phyloP scores from a whole-genome alignment of 371 early-diverging fungal genomes.

The Batrachochytrium dendrobatidis region DNA sequence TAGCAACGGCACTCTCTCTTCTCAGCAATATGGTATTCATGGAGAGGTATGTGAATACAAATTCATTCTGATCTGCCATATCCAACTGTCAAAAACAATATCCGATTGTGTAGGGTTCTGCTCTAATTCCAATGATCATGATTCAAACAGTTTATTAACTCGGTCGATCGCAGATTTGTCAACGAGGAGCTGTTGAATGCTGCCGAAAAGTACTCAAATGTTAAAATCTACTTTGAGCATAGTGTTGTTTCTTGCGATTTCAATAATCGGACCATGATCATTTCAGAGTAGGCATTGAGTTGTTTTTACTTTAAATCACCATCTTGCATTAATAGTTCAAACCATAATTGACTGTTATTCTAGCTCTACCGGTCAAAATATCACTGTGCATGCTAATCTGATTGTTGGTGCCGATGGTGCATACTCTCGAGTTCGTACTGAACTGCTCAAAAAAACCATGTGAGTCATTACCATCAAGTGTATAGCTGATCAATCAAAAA shows the following conservation, averaged over 20 bases:
- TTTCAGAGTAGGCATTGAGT: constrained; percentile 19
- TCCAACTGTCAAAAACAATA: no score
- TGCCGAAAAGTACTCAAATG: constrained; percentile 56
- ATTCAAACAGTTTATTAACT: constrained; percentile 74
- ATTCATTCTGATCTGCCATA: no score
- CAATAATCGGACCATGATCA: constrained; percentile 33
- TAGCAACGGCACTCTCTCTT: constrained; percentile 56
- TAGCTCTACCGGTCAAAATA: constrained; percentile 12
- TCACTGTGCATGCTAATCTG: constrained; percentile 56
- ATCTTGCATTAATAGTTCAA: background rate
- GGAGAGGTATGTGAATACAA: constrained; percentile 56
- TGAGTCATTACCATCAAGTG: constrained; percentile 15
- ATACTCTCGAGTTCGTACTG: constrained; percentile 68
- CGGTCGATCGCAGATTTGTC: constrained; percentile 78
- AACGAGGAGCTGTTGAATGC: constrained; percentile 71
- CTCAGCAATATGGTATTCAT: constrained; percentile 81
- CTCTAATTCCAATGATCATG: background rate
- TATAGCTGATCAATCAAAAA: background rate
- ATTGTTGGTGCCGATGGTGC: constrained; percentile 96
- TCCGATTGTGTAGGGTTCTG: background rate
- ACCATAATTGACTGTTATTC: background rate
- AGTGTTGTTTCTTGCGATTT: constrained; percentile 53
- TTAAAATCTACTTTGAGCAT: constrained; percentile 62
- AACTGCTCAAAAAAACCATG: constrained; percentile 66
- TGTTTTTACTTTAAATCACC: background rate